Evolutionary conservation across 2,329 filamentous ascomycete genomes (phyloP), one percentile per base, ranked within the genome.

Genomic region (Ophiostoma pallidulum): DNA sequence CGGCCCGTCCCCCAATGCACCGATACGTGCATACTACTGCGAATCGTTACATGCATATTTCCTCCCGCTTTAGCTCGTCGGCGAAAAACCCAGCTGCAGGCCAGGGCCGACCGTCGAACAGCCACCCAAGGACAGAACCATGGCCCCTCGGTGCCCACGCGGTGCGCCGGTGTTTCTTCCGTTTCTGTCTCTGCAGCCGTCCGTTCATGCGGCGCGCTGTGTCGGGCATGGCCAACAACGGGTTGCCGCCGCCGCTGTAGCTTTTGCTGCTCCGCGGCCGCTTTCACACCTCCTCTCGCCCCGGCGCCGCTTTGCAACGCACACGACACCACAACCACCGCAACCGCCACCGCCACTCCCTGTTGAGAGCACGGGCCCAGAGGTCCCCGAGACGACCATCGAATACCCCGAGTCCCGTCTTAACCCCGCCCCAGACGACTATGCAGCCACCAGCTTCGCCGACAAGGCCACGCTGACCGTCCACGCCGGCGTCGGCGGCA

Each of bases 371-470:
- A 19, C 10, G 29, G 39, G 4, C 14, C 19, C 8, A 24, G 19
- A 13, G 8, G 12, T 4, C 10, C 19, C 32, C 6, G 48, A 24
- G 54, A 50, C 51, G 61, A 57, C 49, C 56, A 55, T 29, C 48
- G 50, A 54, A 60, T 59, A 48, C 53, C 57, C 60, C n/a, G 47
- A 61, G 47, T 66, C 78, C 5, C 83, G 82, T 53, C 76, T 96
- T 18, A 86, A 95, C 62, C 91, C 91, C 3, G 62, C 77, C 0
- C 88, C 90, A 0, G 83, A 88, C 59, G 88, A 95, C 64, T 97
- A 94, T 66, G 77, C 85, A 14, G 73, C 82, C 28, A 80, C 87
- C 4, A 84, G 82, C 38, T 98, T 98, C 60, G 82, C 86, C 48
- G 92, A 98, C 66, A 84, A 86, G 62, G 90, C 90, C 47, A 78